Percentiles rank a stretch among this genome's conserved stretches.
These are phyloP conservation scores for Ilyonectria mors-panacis DNA, from an alignment of 2,329 filamentous ascomycete genomes.

Conservation along the genomic window DNA sequence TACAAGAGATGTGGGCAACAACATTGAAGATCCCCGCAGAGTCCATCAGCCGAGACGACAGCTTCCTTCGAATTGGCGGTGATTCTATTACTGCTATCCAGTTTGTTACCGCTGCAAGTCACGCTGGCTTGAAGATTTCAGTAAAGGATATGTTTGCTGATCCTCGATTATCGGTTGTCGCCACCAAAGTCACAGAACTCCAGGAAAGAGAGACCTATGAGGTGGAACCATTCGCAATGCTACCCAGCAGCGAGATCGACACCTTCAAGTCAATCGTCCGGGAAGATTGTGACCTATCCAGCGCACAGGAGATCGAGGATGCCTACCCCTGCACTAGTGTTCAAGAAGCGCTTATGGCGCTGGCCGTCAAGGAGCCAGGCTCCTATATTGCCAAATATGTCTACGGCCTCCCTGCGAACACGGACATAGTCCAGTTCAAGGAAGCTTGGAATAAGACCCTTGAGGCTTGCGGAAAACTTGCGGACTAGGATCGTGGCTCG, in stretches of 20 bases:
- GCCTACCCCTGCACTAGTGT: constrained; percentile 52
- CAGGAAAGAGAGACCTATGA: background rate
- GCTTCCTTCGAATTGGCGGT: constrained; percentile 32
- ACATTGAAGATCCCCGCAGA: constrained; percentile 46
- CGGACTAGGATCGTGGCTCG: constrained; percentile 9
- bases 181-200: background rate
- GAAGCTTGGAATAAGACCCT: constrained; percentile 6
- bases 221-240: background rate
- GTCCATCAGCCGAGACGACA: constrained; percentile 36
- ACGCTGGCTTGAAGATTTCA: constrained; percentile 12
- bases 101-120: constrained; percentile 24
- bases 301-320: background rate
- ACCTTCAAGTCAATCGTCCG: background rate
- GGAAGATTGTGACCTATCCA: background rate
- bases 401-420: constrained; percentile 1
- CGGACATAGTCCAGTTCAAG: background rate
- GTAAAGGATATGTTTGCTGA: constrained; percentile 27
- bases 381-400: constrained; percentile 28
- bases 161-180: constrained; percentile 2
- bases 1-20: constrained; percentile 51
- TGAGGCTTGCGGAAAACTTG: background rate
- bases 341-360: constrained; percentile 53
- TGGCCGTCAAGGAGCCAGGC: constrained; percentile 25
- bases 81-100: constrained; percentile 47
- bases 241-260: background rate